Evolutionary conservation across 148 eudicot genomes (phyloP).

Genomic region (Bassia scoparia): DNA sequence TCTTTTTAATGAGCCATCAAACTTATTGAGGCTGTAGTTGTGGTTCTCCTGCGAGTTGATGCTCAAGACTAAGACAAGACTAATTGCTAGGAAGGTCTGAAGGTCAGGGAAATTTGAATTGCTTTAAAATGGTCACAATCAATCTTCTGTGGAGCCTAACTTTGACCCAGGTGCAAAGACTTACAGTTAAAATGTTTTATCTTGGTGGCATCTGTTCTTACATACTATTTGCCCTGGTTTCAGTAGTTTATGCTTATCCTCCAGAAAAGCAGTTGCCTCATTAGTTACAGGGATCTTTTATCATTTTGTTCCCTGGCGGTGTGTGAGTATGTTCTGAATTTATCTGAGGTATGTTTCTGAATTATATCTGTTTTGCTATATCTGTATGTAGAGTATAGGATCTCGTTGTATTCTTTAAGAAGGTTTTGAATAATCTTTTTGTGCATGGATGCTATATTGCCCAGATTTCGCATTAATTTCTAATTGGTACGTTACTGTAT

Average conservation of each 20-base stretch:
- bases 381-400: not conserved
- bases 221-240: constrained; percentile 21
- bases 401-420: too few species aligned
- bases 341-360: too few species aligned
- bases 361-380: not conserved
- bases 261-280: constrained; percentile 84
- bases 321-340: constrained; percentile 67
- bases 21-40: constrained; percentile 92
- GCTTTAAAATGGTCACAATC: constrained; percentile 66
- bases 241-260: constrained; percentile 98
- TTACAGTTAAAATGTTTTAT: not conserved
- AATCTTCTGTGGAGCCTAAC: constrained; percentile 69
- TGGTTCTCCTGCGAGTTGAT: constrained; percentile 90
- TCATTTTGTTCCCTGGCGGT: constrained; percentile 98
- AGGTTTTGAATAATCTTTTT: not conserved
- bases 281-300: constrained; percentile 81
- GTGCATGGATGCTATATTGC: not conserved
- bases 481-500: not conserved
- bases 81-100: constrained; percentile 65
- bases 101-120: constrained; percentile 68
- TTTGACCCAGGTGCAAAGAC: constrained; percentile 79
- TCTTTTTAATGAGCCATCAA: constrained; percentile 70
- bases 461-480: too few species aligned
- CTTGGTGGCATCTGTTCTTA: constrained; percentile 15
- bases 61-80: constrained; percentile 55